Evolutionary conservation across 768 basidiomycete species (phyloP), one percentile per base, ranked within the genome.

Genomic region (Psilocybe sp.): DNA sequence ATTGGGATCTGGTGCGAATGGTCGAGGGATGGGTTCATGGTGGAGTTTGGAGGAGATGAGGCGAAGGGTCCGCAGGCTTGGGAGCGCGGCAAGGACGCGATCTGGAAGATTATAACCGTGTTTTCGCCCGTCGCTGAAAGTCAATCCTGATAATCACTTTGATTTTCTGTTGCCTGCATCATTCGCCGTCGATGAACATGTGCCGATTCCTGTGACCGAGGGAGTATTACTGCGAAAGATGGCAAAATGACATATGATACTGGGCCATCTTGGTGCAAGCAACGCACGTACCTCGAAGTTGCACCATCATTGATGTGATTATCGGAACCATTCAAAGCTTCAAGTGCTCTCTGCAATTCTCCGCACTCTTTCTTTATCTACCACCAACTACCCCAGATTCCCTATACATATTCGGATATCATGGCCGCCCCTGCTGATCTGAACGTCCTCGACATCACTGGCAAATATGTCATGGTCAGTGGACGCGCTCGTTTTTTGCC

Each of bases 1-100:
- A 89, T 96, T 57, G 86, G 85, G 23, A 92, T 96, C 56, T 97
- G 92, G 91, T 89, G 92, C 56, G 92, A 97, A 67, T 97, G 93
- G 94, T 76, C 82, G 20, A 78, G 72, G 57, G 79, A 85, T 52
- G 91, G 90, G 2, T 63, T 93, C 33, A 90, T 93, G 89, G 78
- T 91, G 11, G 91, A 93, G 60, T 90, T 91, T 63, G 89, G 87
- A 0, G 90, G 89, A 1, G 79, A 80, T 42, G 82, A 89, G 52
- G 83, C 87, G 11, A 79, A 78, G 50, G 90, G 91, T 1, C 85
- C 88, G 5, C 84, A 88, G 54, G 91, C 89, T 55, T 93, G 92
- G 91, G 91, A 93, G 60, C 77, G 78, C 52, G 92, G 90, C 6
- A 91, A 87, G 54, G 88, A 89, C 56, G 87, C 89, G 2, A 61